Conservation (phyloP, 2,329 filamentous ascomycete genomes). For the Calycina marina region DNA sequence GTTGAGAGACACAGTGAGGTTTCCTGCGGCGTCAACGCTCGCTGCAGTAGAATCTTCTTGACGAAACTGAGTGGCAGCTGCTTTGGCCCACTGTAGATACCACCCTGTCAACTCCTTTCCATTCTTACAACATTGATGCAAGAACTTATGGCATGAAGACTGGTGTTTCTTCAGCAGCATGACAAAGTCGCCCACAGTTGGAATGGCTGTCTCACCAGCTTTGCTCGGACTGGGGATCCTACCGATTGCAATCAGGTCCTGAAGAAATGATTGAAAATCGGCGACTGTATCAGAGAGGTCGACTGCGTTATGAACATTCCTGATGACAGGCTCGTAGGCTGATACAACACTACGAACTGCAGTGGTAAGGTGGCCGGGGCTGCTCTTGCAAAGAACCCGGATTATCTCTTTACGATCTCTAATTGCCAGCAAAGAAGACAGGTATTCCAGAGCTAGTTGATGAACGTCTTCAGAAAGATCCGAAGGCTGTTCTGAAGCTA, state of each 20-base stretch:
- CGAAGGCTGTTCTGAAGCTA: conserved; percentile 29
- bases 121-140: conserved; percentile 54
- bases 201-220: conserved; percentile 22
- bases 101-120: conserved; percentile 31
- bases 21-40: conserved; percentile 4
- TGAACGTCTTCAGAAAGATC: conserved; percentile 46
- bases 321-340: conserved; percentile 62
- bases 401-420: conserved; percentile 61
- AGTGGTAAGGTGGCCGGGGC: conserved; percentile 59
- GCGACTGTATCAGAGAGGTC: conserved; percentile 56
- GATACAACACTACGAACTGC: conserved; percentile 48
- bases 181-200: conserved; percentile 60
- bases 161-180: conserved; percentile 50
- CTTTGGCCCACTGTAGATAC: conserved; percentile 6
- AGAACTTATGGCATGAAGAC: conserved; percentile 48
- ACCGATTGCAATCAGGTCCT: conserved; percentile 48
- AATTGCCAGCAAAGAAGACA: conserved; percentile 53
- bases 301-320: conserved; percentile 53
- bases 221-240: conserved; percentile 9
- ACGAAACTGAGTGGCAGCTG: conserved; percentile 8
- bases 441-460: conserved; percentile 50
- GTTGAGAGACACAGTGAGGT: conserved; percentile 4
- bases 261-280: conserved; percentile 52
- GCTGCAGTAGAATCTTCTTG: neutral
- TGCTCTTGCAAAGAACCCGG: conserved; percentile 48